phyloP scores from a whole-genome alignment of 129 eudicot species.

The Centella asiatica region DNA sequence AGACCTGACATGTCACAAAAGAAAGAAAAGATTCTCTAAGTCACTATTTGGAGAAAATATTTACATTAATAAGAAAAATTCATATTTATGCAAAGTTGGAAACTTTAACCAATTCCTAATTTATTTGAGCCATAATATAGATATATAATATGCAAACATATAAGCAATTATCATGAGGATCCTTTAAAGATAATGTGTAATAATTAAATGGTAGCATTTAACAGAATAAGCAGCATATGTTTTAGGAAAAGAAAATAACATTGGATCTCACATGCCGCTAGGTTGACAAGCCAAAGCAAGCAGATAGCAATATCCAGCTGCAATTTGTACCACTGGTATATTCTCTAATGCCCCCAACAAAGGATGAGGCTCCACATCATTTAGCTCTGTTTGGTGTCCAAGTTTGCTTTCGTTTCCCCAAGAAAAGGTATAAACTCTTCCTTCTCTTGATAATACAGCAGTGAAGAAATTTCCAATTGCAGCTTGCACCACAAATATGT shows the following conservation, averaged over 20 bases:
- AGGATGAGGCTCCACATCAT: slow-evolving; percentile 73
- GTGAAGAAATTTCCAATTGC: slow-evolving; percentile 96
- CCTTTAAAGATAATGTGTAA: neutral
- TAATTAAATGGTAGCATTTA: no score
- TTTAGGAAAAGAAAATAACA: slow-evolving; percentile 8
- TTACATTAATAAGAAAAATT: no score
- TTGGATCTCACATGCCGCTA: slow-evolving; percentile 68
- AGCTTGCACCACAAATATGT: slow-evolving; percentile 89
- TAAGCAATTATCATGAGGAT: neutral
- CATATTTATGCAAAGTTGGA: neutral
- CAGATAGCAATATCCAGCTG: slow-evolving; percentile 94
- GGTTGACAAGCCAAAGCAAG: slow-evolving; percentile 93
- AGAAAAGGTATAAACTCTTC: slow-evolving; percentile 80
- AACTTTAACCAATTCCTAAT: neutral
- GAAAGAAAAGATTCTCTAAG: neutral
- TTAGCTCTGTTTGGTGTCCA: slow-evolving; percentile 90
- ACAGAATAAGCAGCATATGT: neutral
- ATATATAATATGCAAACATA: neutral
- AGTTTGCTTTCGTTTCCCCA: slow-evolving; percentile 89
- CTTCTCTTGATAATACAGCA: slow-evolving; percentile 85
- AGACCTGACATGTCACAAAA: slow-evolving; percentile 46
- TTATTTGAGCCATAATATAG: neutral
- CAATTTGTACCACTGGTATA: slow-evolving; percentile 88
- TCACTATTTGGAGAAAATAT: neutral
- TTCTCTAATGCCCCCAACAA: slow-evolving; percentile 85